Conservation (phyloP, 2,329 filamentous ascomycete genomes). For the Furcasterigmium furcatum region DNA sequence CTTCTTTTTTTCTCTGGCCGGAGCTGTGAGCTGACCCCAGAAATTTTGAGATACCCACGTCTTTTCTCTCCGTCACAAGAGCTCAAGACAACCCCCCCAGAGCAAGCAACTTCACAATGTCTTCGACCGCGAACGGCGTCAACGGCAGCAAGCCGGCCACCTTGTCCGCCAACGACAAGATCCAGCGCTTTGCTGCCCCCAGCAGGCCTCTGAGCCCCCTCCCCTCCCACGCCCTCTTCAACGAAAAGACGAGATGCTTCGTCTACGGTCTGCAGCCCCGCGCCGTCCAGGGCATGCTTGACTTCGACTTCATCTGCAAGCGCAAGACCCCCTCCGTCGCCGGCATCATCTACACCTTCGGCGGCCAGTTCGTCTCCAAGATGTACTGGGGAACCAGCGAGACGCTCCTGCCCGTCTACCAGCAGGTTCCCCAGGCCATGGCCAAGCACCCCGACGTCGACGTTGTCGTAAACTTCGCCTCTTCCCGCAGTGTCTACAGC, state of each 20-base stretch:
- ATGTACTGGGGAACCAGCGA: slow-evolving; percentile 99
- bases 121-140: slow-evolving; percentile 46
- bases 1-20: background rate
- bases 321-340: slow-evolving; percentile 92
- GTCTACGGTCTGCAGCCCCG: slow-evolving; percentile 98
- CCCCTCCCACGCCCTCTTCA: slow-evolving; percentile 89
- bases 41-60: slow-evolving; percentile 10
- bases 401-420: slow-evolving; percentile 97
- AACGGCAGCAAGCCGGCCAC: slow-evolving; percentile 46
- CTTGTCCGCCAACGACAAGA: slow-evolving; percentile 93
- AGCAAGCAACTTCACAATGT: slow-evolving; percentile 42
- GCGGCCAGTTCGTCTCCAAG: slow-evolving; percentile 99
- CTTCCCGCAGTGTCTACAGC: slow-evolving; percentile 96
- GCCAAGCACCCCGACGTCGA: slow-evolving; percentile 97
- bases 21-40: slow-evolving; percentile 6
- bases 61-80: slow-evolving; percentile 4
- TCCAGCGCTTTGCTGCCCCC: slow-evolving; percentile 90
- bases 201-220: slow-evolving; percentile 89
- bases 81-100: background rate
- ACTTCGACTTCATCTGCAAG: slow-evolving; percentile 99
- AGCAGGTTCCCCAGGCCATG: slow-evolving; percentile 87
- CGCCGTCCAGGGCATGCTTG: slow-evolving; percentile 89
- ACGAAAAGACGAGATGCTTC: slow-evolving; percentile 99
- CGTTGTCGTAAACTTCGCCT: slow-evolving; percentile 98
- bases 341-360: slow-evolving; percentile 99